Evolutionary conservation across 2,329 filamentous ascomycete genomes (phyloP), one percentile per base, ranked within the genome.

Genomic region (Gliomastix tumulicola): DNA sequence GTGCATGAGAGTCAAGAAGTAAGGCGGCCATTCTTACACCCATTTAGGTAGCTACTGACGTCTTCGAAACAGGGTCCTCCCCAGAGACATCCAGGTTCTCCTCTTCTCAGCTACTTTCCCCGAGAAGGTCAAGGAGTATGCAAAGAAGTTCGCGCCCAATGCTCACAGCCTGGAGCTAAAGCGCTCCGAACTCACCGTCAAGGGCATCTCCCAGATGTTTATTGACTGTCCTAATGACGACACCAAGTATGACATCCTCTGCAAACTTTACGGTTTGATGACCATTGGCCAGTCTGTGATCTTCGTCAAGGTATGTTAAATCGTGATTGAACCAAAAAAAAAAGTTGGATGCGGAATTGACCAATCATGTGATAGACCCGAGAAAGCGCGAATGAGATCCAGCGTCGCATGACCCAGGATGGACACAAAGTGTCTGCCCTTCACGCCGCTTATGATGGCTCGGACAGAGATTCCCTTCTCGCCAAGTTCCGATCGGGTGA

Each of bases 241-340:
- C 23, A 79, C 86, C 52, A 97, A 97, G 59, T 98, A 94, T 56
- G 77, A 84, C 23, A 81, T 86, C 39, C 77, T 98, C 7, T 84
- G 94, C 58, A 87, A 90, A 56, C 84, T 98, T 41, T 98, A 98
- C 56, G 89, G 90, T 40, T 70, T 97, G 31, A 90, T 98, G 77
- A 96, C 89, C 13, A 88, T 97, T 50, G 89, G 89, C 6, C 95
- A 90, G 7, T 97, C 92, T 0, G 95, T 98, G 54, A 97, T 98
- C 50, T 98, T 98, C 54, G 90, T 97, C 59, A 87, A 83, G 72
- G 87, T 89, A 66, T 42, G 69, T 40, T 11, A 9, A 21, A 9
- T 4, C 18, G 9, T 33, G 21, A 7, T 3, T 25, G 21, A 3
- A n/a, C 4, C 6, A 12, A 28, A 12, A 6, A 17, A 7, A 6